Evolutionary conservation across 2,329 filamentous ascomycete species (phyloP), one percentile per base, ranked within the genome.

Genomic region (Macrophomina tecta): DNA sequence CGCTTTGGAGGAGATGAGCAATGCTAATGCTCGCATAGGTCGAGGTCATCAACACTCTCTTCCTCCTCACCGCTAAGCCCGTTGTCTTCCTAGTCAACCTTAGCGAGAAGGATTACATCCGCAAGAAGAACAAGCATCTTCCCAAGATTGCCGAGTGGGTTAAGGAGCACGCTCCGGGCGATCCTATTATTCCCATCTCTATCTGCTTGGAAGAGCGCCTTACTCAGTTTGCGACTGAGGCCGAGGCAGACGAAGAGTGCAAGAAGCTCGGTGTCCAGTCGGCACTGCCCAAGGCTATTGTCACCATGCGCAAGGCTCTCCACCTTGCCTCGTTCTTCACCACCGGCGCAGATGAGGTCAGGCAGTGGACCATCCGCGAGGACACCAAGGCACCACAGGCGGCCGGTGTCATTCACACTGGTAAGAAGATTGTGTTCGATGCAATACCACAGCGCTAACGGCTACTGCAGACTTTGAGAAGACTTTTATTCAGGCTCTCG

Each of bases 91-190:
- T 99, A 51, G 92, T 98, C 83, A 99, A 99, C 84, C 84, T 99
- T 69, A 97, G 93, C 70, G 96, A 99, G 84, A 94, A 89, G 82
- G 95, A 99, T 82, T 99, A 94, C 81, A 90, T 97, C 77, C 91
- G 95, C 76, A 95, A 98, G 85, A 99, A 98, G 91, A 99, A 99
- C 88, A 99, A 99, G 89, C 89, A 99, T 83, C 88, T 99, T 66
- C 88, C 91, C 72, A 95, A 94, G 84, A 90, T 98, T 72, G 92
- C 91, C 68, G 91, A 95, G 78, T 99, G 95, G 95, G 89, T 97
- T 81, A 97, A 98, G 84, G 88, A 91, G 78, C 87, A 99, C 79
- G 92, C 94, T 5, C 81, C 89, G 64, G 93, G 93, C 67, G 94
- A 97, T 76, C 92, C 94, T 62, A 90, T 98, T 75, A 92, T 99